Conservation (phyloP, 1,284 basidiomycete genomes). For the Leccinum insolens region DNA sequence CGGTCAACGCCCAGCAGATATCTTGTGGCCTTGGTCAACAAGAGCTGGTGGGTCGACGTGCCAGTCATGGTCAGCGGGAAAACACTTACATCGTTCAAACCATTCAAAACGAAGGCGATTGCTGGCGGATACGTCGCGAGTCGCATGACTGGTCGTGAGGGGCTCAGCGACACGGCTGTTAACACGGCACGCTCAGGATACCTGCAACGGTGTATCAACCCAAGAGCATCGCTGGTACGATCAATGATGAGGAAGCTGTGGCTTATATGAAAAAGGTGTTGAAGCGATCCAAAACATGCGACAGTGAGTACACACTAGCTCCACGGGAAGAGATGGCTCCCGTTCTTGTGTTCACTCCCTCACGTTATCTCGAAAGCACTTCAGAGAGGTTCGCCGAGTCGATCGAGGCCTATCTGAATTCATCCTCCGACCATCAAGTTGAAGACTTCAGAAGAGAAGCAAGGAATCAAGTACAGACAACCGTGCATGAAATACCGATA, state of each 20-base stretch:
- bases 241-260: conserved; percentile 72
- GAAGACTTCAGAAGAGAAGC: conserved; percentile 48
- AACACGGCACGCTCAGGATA: conserved; percentile 99
- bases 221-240: conserved; percentile 55
- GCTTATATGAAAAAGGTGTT: conserved; percentile 91
- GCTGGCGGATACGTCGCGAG: conserved; percentile 99
- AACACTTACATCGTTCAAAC: conserved; percentile 95
- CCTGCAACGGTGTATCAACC: conserved; percentile 92
- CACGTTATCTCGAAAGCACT: conserved; percentile 84
- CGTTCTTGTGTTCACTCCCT: conserved; percentile 80
- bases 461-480: conserved; percentile 47
- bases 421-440: conserved; percentile 60
- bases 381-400: conserved; percentile 92
- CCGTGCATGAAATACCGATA: conserved; percentile 56
- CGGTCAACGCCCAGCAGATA: conserved; percentile 98
- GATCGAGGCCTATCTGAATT: conserved; percentile 80
- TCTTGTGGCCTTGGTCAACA: conserved; percentile 97
- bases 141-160: conserved; percentile 99
- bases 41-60: conserved; percentile 97
- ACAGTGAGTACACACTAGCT: conserved; percentile 46
- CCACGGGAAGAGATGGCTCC: conserved; percentile 69
- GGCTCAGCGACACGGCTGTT: conserved; percentile 98
- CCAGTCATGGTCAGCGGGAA: conserved; percentile 99
- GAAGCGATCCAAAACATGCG: conserved; percentile 63
- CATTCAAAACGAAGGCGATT: conserved; percentile 96